Base-by-base conservation (phyloP, 805 yeast genomes). In the Ogataea polymorpha region DNA sequence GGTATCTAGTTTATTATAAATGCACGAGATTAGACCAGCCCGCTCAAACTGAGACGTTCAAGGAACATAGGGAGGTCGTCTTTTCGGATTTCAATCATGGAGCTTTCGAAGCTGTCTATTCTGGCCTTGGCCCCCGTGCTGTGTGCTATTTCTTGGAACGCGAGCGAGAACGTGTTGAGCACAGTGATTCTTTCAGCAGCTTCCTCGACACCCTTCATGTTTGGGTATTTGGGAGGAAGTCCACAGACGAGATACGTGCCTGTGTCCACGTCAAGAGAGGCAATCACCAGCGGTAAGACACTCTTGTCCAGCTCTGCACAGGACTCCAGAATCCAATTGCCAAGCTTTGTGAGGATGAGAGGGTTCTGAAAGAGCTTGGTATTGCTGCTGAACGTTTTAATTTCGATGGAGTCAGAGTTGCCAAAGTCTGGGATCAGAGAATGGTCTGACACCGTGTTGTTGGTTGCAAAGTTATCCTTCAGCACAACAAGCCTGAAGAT, bases 81-180 rank as follows among this genome's bases (percentile, higher is more conserved):
- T 56, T 81, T 83, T 45, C 87, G 67, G 31, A 93, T 81, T 65
- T 93, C 97, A 32, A 93, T 88, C 16, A 93, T 86, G 3, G 97
- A 80, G 49, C 95, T 86, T 59, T 93, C 98, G 64, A 93, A 93
- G 56, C 96, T 88, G 61, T 93, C 98, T 47, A 93, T 85, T 54
- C 91, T 75, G 14, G 89, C 89, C 52, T 85, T 80, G 3, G 97
- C 96, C 30, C 89, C 91, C 5, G 96, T 85, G 15, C 77, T 77
- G 32, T 72, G 73, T 1, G 97, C 93, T 20, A 90, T 86, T 49
- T 82, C 84, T 61, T 88, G 96, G 62, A 93, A 93, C 25, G 96
- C 96, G 43, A 83, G 77, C 33, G 96, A 90, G 58, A 93, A 93
- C 6, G 87, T 82, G 58, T 93, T 91, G 37, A 82, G 65, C 25